A percentile compares a stretch with the other conserved stretches of the same genome.
Evolutionary conservation across 352 stramenopile genomes (phyloP).

Genomic region (Halophytophthora polymorphica): DNA sequence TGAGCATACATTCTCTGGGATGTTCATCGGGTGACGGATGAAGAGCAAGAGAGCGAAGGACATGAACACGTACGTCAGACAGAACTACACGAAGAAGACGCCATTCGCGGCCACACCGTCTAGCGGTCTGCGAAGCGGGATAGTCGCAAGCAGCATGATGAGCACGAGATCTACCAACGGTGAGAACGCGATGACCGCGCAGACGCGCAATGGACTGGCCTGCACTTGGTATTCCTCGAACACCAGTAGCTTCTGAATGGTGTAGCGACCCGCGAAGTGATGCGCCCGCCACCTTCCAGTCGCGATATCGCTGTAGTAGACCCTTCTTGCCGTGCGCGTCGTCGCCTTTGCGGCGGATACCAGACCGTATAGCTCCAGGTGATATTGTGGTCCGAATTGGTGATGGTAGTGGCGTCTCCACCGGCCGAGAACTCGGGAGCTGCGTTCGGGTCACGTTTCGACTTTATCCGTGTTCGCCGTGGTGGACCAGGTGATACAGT

Average conservation of each 20-base stretch:
- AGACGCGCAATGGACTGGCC: constrained; percentile 5
- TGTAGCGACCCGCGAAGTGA: constrained; percentile 24
- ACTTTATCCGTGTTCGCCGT: too few species aligned
- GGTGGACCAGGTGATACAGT: too few species aligned
- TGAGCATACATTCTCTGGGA: constrained; percentile 13
- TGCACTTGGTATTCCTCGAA: constrained; percentile 18
- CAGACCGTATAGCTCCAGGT: too few species aligned
- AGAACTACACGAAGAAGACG: constrained; percentile 9
- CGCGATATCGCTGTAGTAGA: constrained; percentile 5
- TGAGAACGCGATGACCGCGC: constrained; percentile 11
- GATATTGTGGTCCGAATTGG: too few species aligned
- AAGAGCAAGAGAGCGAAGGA: constrained; percentile 8
- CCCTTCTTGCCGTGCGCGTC: background rate
- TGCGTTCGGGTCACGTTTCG: too few species aligned
- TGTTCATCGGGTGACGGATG: constrained; percentile 9
- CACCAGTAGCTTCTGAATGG: constrained; percentile 22
- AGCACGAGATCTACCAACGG: background rate
- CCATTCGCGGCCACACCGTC: background rate
- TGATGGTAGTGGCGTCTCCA: too few species aligned
- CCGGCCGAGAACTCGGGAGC: too few species aligned
- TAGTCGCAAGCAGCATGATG: constrained; percentile 2
- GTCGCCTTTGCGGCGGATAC: too few species aligned
- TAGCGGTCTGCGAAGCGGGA: constrained; percentile 11
- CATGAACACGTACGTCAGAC: constrained; percentile 4
- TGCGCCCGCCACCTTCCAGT: constrained; percentile 25